Evolutionary conservation across 2,329 filamentous ascomycete genomes (phyloP), one percentile per base, ranked within the genome.

Genomic region (Chaetomium sp.): DNA sequence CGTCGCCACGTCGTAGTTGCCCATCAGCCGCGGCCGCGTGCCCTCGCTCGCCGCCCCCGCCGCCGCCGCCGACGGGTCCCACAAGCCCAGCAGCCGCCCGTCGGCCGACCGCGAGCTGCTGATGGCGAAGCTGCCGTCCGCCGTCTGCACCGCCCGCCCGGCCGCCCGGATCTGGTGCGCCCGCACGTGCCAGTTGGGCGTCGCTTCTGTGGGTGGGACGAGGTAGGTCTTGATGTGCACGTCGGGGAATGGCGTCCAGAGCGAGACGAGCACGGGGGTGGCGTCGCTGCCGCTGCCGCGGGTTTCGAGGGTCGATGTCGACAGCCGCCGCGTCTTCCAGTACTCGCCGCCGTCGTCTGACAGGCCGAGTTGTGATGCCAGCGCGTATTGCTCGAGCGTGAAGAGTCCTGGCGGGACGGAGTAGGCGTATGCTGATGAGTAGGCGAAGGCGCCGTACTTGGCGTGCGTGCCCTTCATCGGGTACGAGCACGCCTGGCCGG

Each of bases 401-500:
- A 92, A 91, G 21, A 87, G 83, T 0, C 91, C 90, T 0, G 90
- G 90, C 0, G 90, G 90, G 0, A 93, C 90, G 0, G 88, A 91
- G 77, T 93, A 93, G 23, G 83, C 90, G 74, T 91, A 93, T 0
- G 88, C 85, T 60, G 88, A 88, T 72, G 87, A 90, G 77, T 93
- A 93, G 6, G 90, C 90, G 73, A 93, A 93, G 65, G 86, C 85
- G 55, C 90, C 90, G 75, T 93, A 93, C 73, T 93, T 93, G 67
- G 90, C 89, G 74, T 93, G 90, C 0, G 90, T 91, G 61, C 89
- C 90, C 76, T 91, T 91, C 81, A 93, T 88, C 0, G 90, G 88
- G 73, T 93, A 93, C 75, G 90, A 88, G 76, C 90, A 93, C n/a
- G 88, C 88, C 74, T 94, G 90, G 1, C 91, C 90, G 0, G 88